A percentile compares a stretch with the other conserved stretches of the same genome.
These are phyloP conservation scores for Stachybotrys chartarum DNA, from an alignment of 2,329 filamentous ascomycete species.

Conservation along the genomic window DNA sequence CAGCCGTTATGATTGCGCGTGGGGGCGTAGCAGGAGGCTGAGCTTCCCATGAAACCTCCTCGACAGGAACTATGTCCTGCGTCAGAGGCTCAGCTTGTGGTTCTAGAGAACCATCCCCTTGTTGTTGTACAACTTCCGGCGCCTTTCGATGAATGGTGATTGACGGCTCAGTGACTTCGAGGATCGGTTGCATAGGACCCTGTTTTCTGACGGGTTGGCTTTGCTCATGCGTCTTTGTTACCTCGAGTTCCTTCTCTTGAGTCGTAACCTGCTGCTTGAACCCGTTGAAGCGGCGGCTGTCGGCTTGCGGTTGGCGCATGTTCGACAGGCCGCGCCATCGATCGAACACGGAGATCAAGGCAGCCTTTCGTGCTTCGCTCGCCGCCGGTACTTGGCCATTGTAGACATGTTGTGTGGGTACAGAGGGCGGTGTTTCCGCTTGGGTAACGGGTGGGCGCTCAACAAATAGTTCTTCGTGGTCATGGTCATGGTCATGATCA, in stretches of 20 bases:
- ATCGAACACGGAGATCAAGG: constrained; percentile 9
- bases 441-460: background rate
- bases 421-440: background rate
- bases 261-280: background rate
- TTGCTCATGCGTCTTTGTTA: background rate
- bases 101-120: background rate
- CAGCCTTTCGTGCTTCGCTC: constrained; percentile 1
- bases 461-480: background rate
- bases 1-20: constrained; percentile 29
- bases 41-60: background rate
- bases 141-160: background rate
- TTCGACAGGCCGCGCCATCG: constrained; percentile 9
- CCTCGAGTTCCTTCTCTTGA: background rate
- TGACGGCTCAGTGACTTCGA: background rate
- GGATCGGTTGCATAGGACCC: background rate
- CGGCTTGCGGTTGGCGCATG: background rate
- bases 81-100: background rate
- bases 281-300: background rate
- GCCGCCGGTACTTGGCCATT: background rate
- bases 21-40: constrained; percentile 8
- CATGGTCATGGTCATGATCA: background rate
- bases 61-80: background rate
- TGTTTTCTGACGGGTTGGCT: background rate
- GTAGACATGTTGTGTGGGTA: background rate
- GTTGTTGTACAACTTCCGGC: background rate